Evolutionary conservation across 2,329 filamentous ascomycete genomes (phyloP).

Genomic region (Alternaria triticimaculans): DNA sequence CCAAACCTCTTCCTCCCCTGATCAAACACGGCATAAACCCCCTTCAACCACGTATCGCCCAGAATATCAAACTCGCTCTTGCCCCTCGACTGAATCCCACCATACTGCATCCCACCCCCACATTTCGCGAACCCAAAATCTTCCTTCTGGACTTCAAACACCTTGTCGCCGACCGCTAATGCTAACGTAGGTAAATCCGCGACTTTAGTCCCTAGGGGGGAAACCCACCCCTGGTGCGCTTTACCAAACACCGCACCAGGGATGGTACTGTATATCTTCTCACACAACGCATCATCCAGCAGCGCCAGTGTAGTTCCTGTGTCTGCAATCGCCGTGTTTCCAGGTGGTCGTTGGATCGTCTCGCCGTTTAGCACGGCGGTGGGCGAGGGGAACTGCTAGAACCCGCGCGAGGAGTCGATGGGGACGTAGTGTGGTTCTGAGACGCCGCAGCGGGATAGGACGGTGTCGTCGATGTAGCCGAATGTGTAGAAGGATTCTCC

Average conservation of each 20-base stretch:
- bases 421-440: slow-evolving; percentile 65
- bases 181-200: slow-evolving; percentile 66
- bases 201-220: slow-evolving; percentile 60
- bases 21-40: slow-evolving; percentile 71
- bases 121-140: slow-evolving; percentile 66
- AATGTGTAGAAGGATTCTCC: slow-evolving; percentile 72
- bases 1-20: slow-evolving; percentile 67
- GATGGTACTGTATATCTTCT: slow-evolving; percentile 69
- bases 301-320: slow-evolving; percentile 74
- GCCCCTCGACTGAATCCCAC: slow-evolving; percentile 66
- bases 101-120: slow-evolving; percentile 64
- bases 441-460: slow-evolving; percentile 61
- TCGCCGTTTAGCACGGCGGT: slow-evolving; percentile 65
- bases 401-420: slow-evolving; percentile 69
- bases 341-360: slow-evolving; percentile 53
- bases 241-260: slow-evolving; percentile 62
- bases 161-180: slow-evolving; percentile 67
- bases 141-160: slow-evolving; percentile 65
- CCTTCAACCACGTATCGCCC: slow-evolving; percentile 69
- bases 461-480: slow-evolving; percentile 71
- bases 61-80: slow-evolving; percentile 64
- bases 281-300: slow-evolving; percentile 66
- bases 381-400: slow-evolving; percentile 70
- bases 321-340: slow-evolving; percentile 73
- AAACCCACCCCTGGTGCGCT: slow-evolving; percentile 67